phyloP scores from a whole-genome alignment of 2,329 filamentous ascomycete species.

The Ascochyta koolunga region DNA sequence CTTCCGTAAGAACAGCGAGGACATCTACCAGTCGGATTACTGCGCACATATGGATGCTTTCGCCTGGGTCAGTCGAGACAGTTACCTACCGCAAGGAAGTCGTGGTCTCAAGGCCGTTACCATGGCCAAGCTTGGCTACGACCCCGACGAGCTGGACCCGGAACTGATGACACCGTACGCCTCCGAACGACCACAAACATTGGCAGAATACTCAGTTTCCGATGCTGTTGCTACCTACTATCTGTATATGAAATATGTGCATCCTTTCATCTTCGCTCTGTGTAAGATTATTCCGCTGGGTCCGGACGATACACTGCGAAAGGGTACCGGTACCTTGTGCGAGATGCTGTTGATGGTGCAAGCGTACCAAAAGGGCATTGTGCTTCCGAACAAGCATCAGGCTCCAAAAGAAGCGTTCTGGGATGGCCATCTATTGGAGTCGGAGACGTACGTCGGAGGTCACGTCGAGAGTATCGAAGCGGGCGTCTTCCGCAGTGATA shows the following conservation, averaged over 20 bases:
- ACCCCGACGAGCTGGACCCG: constrained; percentile 95
- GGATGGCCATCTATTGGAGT: constrained; percentile 94
- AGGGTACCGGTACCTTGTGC: constrained; percentile 97
- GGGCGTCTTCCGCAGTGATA: constrained; percentile 94
- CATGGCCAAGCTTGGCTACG: constrained; percentile 96
- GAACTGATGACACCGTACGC: constrained; percentile 95
- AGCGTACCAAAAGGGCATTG: constrained; percentile 88
- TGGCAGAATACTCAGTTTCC: constrained; percentile 98
- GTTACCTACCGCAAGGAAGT: constrained; percentile 95
- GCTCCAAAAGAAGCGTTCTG: constrained; percentile 92
- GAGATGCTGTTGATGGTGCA: constrained; percentile 99
- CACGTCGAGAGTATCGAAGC: constrained; percentile 99
- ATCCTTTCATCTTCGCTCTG: constrained; percentile 98
- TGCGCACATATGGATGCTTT: constrained; percentile 99
- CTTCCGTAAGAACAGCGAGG: constrained; percentile 92
- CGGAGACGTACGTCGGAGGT: constrained; percentile 96
- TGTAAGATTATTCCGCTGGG: constrained; percentile 95
- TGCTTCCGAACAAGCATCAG: constrained; percentile 94
- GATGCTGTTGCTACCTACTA: constrained; percentile 99
- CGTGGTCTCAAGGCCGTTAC: constrained; percentile 97
- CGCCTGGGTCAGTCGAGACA: constrained; percentile 98
- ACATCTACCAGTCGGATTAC: constrained; percentile 95
- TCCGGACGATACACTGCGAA: constrained; percentile 89
- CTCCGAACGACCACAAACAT: constrained; percentile 84
- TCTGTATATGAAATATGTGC: constrained; percentile 99